These are phyloP conservation scores for Crucibulum laeve DNA, from an alignment of 768 basidiomycete species.

Conservation along the genomic window DNA sequence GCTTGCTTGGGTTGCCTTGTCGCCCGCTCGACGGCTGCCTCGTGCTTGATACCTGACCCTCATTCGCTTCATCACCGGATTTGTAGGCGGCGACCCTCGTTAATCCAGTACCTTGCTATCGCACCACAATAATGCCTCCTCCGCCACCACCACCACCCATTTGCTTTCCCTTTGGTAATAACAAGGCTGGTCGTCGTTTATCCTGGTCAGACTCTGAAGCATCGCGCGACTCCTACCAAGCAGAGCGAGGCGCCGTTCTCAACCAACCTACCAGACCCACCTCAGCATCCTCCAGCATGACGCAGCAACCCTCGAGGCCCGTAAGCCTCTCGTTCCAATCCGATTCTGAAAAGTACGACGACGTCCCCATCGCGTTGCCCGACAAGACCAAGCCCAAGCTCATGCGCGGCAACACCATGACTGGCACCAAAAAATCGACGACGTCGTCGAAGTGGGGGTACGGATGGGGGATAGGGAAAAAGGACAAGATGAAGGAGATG, in stretches of 20 bases:
- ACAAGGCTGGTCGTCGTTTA: constrained; percentile 42
- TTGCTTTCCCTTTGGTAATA: constrained; percentile 55
- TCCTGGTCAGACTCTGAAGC: constrained; percentile 40
- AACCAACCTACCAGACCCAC: constrained; percentile 28
- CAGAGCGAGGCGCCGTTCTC: constrained; percentile 31
- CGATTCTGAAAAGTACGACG: constrained; percentile 61
- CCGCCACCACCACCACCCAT: constrained; percentile 54
- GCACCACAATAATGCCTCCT: too few species aligned
- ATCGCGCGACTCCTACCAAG: constrained; percentile 12
- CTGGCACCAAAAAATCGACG: constrained; percentile 52
- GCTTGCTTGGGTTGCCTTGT: too few species aligned
- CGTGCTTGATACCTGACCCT: constrained; percentile 5
- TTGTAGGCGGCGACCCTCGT: constrained; percentile 28
- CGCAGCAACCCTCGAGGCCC: constrained; percentile 32
- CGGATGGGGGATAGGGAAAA: constrained; percentile 64
- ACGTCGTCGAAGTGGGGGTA: constrained; percentile 57
- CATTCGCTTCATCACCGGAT: constrained; percentile 9
- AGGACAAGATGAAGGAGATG: constrained; percentile 27
- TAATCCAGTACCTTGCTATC: constrained; percentile 48
- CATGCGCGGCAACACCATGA: constrained; percentile 47
- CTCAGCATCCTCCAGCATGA: constrained; percentile 39
- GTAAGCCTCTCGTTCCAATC: constrained; percentile 54
- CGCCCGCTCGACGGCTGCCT: constrained; percentile 7
- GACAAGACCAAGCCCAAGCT: constrained; percentile 38
- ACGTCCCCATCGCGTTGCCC: constrained; percentile 28